These are phyloP conservation scores for Fusarium equiseti DNA, from an alignment of 2,329 filamentous ascomycete species.

Conservation along the genomic window DNA sequence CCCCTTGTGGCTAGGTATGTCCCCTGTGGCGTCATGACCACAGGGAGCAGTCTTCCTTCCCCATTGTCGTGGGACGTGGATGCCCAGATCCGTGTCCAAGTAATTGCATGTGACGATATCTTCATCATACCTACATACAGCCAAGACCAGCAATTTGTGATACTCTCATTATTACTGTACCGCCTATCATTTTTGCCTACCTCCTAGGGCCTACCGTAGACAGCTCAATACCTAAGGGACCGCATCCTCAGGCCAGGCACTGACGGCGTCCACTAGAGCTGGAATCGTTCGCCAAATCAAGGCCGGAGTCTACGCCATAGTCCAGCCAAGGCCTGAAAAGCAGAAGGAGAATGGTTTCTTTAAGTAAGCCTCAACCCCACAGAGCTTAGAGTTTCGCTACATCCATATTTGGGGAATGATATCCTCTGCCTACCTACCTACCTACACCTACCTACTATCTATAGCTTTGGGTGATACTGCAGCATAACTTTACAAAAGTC, in stretches of 20 bases:
- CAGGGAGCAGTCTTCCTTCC: slow-evolving; percentile 8
- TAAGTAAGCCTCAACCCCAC: slow-evolving; percentile 48
- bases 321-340: neutral
- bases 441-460: slow-evolving; percentile 15
- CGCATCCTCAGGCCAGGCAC: slow-evolving; percentile 27
- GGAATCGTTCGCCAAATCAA: slow-evolving; percentile 30
- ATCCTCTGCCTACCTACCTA: slow-evolving; percentile 20
- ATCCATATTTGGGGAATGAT: slow-evolving; percentile 32
- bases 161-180: neutral
- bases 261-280: slow-evolving; percentile 40
- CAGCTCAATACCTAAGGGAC: slow-evolving; percentile 31
- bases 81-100: slow-evolving; percentile 3
- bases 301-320: slow-evolving; percentile 5
- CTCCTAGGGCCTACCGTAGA: neutral
- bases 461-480: slow-evolving; percentile 4
- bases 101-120: slow-evolving; percentile 34
- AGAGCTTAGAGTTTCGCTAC: slow-evolving; percentile 10
- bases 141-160: neutral
- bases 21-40: slow-evolving; percentile 20
- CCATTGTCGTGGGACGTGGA: neutral
- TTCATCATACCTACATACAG: slow-evolving; percentile 14
- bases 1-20: slow-evolving; percentile 29
- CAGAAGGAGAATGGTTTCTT: slow-evolving; percentile 45
- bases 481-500: neutral
- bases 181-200: neutral